phyloP scores from a whole-genome alignment of 2,329 filamentous ascomycete genomes.

The Epichloe scottii region DNA sequence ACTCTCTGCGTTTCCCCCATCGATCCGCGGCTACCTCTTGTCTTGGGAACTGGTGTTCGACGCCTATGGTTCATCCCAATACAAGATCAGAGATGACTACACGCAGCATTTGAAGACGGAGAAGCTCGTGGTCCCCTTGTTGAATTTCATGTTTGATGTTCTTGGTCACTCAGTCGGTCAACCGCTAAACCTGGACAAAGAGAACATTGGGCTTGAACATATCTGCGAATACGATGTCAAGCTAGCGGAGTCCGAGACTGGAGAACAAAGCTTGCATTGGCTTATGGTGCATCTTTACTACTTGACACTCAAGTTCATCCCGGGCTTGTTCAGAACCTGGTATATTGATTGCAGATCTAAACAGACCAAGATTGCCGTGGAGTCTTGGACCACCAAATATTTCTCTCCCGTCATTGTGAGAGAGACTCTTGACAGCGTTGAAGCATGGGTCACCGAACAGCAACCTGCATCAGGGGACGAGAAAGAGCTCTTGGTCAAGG shows the following conservation, averaged over 20 bases:
- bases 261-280: constrained; percentile 68
- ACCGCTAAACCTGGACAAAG: constrained; percentile 61
- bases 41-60: constrained; percentile 88
- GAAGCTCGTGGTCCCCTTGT: constrained; percentile 52
- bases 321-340: constrained; percentile 72
- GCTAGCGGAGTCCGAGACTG: constrained; percentile 41
- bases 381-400: constrained; percentile 74
- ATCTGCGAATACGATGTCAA: constrained; percentile 42
- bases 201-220: constrained; percentile 44
- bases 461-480: constrained; percentile 37
- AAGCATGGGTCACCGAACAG: constrained; percentile 49
- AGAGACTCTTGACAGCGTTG: constrained; percentile 54
- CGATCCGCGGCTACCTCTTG: constrained; percentile 68
- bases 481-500: constrained; percentile 51
- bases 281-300: constrained; percentile 81
- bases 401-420: constrained; percentile 61
- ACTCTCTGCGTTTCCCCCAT: constrained; percentile 55
- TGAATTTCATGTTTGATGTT: constrained; percentile 74
- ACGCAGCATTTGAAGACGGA: constrained; percentile 65
- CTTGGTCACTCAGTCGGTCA: constrained; percentile 66
- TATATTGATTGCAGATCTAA: constrained; percentile 70
- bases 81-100: constrained; percentile 74
- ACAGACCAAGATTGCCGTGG: constrained; percentile 67
- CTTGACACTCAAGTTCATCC: constrained; percentile 61
- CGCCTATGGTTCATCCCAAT: constrained; percentile 64